A percentile compares a stretch with the other conserved stretches of the same genome.
These are phyloP conservation scores for Penicillium desertorum DNA, from an alignment of 495 filamentous ascomycete species.

Conservation along the genomic window DNA sequence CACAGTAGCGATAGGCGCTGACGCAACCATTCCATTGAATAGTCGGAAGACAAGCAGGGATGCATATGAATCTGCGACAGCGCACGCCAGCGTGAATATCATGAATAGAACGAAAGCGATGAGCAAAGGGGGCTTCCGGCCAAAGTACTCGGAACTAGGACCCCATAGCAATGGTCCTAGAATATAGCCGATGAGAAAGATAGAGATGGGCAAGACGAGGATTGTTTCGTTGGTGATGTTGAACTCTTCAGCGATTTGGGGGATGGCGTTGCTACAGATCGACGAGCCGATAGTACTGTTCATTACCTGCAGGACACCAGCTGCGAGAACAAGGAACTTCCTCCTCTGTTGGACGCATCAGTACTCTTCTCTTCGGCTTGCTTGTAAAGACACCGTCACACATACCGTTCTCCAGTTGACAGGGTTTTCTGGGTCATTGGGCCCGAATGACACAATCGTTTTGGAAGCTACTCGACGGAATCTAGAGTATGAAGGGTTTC, in stretches of 20 bases:
- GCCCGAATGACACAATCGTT: constrained; percentile 41
- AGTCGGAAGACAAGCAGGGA: constrained; percentile 66
- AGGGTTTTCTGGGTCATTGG: constrained; percentile 65
- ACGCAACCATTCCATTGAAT: constrained; percentile 62
- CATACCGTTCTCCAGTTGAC: constrained; percentile 55
- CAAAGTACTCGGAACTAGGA: constrained; percentile 68
- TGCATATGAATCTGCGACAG: constrained; percentile 62
- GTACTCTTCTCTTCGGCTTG: neutral
- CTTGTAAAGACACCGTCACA: neutral
- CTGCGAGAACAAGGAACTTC: constrained; percentile 57
- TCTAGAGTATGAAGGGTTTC: constrained; percentile 29
- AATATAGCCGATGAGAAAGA: constrained; percentile 69
- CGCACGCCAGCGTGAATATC: constrained; percentile 67
- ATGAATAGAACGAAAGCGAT: constrained; percentile 61
- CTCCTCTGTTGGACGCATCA: constrained; percentile 36
- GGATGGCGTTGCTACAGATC: constrained; percentile 62
- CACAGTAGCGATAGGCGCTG: constrained; percentile 65
- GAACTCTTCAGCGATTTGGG: constrained; percentile 58
- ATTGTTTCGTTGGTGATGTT: constrained; percentile 53
- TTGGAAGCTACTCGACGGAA: constrained; percentile 37
- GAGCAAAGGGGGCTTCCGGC: constrained; percentile 58
- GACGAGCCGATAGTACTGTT: constrained; percentile 74
- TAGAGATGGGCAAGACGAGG: constrained; percentile 70
- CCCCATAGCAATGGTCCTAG: constrained; percentile 64
- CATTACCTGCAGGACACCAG: constrained; percentile 62